These are phyloP conservation scores for Ophiostoma piceae DNA, from an alignment of 2,329 filamentous ascomycete species.

Conservation along the genomic window DNA sequence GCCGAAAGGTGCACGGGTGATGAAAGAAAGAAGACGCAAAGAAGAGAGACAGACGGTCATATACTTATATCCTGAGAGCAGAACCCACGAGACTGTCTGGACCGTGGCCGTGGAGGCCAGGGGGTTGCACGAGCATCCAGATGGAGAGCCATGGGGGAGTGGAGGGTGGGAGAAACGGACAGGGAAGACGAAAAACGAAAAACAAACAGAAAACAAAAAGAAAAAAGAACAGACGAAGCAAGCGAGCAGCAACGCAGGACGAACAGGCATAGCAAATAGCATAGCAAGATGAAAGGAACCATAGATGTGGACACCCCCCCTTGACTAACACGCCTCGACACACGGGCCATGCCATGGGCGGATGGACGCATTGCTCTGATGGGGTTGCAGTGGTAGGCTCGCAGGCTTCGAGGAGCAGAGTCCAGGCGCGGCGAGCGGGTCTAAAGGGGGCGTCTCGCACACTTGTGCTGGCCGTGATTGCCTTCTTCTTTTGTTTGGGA, in stretches of 20 bases:
- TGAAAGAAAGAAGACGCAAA: neutral
- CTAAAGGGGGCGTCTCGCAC: neutral
- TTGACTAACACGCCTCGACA: slow-evolving; percentile 6
- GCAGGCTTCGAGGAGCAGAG: neutral
- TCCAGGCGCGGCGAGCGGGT: neutral
- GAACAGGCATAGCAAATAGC: neutral
- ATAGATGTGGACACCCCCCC: slow-evolving; percentile 1
- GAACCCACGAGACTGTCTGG: neutral
- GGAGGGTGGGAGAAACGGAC: slow-evolving; percentile 6
- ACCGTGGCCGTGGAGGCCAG: slow-evolving; percentile 3
- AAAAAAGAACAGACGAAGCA: neutral
- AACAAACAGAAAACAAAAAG: neutral
- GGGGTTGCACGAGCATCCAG: neutral
- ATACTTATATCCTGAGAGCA: neutral
- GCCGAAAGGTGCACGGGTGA: slow-evolving; percentile 2
- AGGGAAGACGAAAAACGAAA: neutral
- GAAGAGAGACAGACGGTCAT: slow-evolving; percentile 3
- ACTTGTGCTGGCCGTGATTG: neutral
- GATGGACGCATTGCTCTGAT: neutral
- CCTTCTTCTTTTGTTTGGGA: neutral
- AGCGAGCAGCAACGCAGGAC: neutral
- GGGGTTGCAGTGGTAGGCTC: neutral
- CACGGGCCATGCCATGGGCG: neutral
- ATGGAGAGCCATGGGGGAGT: neutral
- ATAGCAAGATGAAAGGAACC: neutral